Conservation (phyloP, 495 filamentous ascomycete species). For the Neurospora sp. region DNA sequence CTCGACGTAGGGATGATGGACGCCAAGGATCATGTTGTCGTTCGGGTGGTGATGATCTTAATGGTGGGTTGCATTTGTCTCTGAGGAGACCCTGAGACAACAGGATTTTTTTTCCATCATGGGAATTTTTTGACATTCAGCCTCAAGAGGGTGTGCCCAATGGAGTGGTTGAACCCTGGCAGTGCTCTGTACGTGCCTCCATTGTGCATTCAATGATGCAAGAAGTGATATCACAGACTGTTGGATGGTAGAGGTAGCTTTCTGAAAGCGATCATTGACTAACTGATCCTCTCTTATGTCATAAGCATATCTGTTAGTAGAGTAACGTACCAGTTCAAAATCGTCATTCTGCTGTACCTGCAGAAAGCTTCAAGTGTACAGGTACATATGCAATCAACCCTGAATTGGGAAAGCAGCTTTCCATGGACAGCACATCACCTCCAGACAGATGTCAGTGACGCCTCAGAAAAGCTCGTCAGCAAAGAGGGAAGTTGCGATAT, state of each 20-base stretch:
- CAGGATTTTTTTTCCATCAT: neutral
- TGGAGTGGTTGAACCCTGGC: neutral
- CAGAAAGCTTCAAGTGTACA: neutral
- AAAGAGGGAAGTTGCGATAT: neutral
- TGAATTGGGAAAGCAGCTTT: neutral
- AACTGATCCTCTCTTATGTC: neutral
- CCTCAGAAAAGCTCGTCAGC: neutral
- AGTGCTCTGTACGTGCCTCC: neutral
- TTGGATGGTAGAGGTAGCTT: neutral
- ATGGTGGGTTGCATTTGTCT: neutral
- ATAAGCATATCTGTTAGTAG: neutral
- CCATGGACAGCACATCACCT: neutral
- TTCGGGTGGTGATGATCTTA: neutral
- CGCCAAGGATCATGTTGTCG: neutral
- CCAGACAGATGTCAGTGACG: neutral
- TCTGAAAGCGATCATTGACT: neutral
- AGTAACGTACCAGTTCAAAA: neutral
- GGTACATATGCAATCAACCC: neutral
- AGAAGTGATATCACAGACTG: too few species aligned
- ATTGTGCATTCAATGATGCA: neutral
- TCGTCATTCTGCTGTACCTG: neutral
- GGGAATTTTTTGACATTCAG: neutral
- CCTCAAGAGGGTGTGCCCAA: neutral
- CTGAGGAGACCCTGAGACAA: neutral
- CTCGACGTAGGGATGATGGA: neutral